Percentiles rank a stretch among this genome's conserved stretches.
These are phyloP conservation scores for Calonectria crousiana DNA, from an alignment of 2,329 filamentous ascomycete species.

Conservation along the genomic window DNA sequence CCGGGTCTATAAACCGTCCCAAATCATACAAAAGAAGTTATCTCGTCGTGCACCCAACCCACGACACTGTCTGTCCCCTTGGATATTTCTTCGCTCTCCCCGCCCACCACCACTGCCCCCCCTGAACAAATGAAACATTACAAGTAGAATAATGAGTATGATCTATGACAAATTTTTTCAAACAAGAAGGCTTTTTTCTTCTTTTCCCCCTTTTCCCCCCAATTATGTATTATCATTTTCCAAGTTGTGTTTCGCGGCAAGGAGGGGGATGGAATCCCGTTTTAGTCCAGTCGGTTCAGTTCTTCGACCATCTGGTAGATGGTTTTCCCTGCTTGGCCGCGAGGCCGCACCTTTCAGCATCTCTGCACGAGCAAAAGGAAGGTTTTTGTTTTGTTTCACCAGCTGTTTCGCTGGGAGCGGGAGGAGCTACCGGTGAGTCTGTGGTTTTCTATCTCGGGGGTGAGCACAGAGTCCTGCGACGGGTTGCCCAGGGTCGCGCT, in stretches of 20 bases:
- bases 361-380: background rate
- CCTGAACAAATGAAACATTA: background rate
- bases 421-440: slow-evolving; percentile 6
- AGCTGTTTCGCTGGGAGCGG: background rate
- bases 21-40: background rate
- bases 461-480: background rate
- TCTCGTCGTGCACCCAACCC: background rate
- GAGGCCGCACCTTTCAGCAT: slow-evolving; percentile 7
- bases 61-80: background rate
- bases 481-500: background rate
- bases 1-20: background rate
- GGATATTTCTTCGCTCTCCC: background rate
- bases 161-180: background rate
- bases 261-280: background rate
- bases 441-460: background rate
- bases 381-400: background rate
- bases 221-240: background rate
- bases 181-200: background rate
- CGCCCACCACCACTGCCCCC: no score
- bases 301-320: slow-evolving; percentile 10
- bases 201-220: background rate
- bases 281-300: background rate
- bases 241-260: background rate
- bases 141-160: background rate
- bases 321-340: slow-evolving; percentile 1